Percentiles rank a stretch among this genome's conserved stretches.
These are phyloP conservation scores for Cucumis melo DNA, from an alignment of 306 rosid species.

Conservation along the genomic window DNA sequence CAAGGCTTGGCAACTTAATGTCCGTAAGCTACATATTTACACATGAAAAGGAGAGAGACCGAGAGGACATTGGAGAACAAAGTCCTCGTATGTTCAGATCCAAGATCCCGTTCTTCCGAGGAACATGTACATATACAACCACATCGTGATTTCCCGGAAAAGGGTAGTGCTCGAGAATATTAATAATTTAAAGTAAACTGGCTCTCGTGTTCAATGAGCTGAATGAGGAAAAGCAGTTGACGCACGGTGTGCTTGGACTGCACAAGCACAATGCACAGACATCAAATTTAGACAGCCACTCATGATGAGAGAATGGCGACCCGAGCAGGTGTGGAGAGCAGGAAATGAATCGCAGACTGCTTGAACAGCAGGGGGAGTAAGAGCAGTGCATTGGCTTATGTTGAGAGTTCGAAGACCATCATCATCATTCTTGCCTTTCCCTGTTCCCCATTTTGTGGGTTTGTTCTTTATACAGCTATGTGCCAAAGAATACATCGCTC, in stretches of 20 bases:
- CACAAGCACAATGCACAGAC: slow-evolving; percentile 84
- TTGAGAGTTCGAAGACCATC: slow-evolving; percentile 65
- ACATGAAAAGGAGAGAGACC: background rate
- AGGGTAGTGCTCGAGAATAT: background rate
- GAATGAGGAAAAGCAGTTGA: slow-evolving; percentile 22
- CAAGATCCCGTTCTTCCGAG: background rate
- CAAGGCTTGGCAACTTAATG: background rate
- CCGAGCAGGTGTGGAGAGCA: slow-evolving; percentile 81
- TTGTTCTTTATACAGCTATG: slow-evolving; percentile 56
- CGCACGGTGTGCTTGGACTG: slow-evolving; percentile 57
- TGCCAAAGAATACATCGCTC: slow-evolving; percentile 89
- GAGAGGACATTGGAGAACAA: background rate
- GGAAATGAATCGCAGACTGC: slow-evolving; percentile 89
- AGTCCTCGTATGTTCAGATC: background rate
- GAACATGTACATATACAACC: background rate
- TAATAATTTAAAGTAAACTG: background rate
- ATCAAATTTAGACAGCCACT: slow-evolving; percentile 79
- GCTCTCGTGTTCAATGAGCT: slow-evolving; percentile 39
- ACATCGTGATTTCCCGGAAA: background rate
- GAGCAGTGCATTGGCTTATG: slow-evolving; percentile 97
- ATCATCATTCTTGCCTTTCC: slow-evolving; percentile 49
- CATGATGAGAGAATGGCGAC: slow-evolving; percentile 83
- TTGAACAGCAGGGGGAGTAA: slow-evolving; percentile 88
- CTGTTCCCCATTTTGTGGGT: slow-evolving; percentile 48
- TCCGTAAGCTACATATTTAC: background rate